Conservation (phyloP, 345 rosid genomes). For the Murraya paniculata region DNA sequence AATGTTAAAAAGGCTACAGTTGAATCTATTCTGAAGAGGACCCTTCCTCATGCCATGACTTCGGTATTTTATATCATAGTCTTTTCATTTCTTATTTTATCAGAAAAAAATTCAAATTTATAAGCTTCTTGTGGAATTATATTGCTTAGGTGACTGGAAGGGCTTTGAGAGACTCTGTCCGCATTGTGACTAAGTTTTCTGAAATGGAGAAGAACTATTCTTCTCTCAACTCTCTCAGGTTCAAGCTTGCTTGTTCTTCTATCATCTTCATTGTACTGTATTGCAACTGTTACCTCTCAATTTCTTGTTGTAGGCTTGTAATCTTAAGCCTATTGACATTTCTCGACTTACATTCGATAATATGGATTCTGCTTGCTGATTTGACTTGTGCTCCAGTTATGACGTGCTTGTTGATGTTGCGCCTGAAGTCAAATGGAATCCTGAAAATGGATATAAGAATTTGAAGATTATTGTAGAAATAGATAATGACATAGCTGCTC, state of each 20-base stretch:
- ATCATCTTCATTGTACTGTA: background rate
- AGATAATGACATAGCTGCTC: conserved; percentile 76
- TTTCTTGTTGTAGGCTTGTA: background rate
- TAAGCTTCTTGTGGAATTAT: background rate
- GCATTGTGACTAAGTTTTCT: conserved; percentile 67
- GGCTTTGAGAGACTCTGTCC: conserved; percentile 83
- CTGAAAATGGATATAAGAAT: conserved; percentile 76
- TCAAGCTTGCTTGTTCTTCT: conserved; percentile 2
- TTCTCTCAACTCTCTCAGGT: conserved; percentile 63
- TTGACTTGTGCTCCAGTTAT: conserved; percentile 48
- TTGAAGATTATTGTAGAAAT: conserved; percentile 86
- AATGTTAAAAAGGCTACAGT: conserved; percentile 70
- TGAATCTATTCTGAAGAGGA: conserved; percentile 87
- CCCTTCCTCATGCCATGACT: conserved; percentile 94
- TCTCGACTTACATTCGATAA: background rate
- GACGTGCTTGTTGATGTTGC: conserved; percentile 85
- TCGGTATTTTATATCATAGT: conserved; percentile 39
- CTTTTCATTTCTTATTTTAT: background rate
- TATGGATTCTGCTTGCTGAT: conserved; percentile 5
- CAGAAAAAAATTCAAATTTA: background rate
- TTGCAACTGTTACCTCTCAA: background rate
- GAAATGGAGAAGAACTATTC: conserved; percentile 77
- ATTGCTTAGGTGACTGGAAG: conserved; percentile 68
- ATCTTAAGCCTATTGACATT: background rate
- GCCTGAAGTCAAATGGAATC: conserved; percentile 84